Evolutionary conservation across 148 eudicot genomes (phyloP), one percentile per base, ranked within the genome.

Genomic region (Chenopodium suecicum): DNA sequence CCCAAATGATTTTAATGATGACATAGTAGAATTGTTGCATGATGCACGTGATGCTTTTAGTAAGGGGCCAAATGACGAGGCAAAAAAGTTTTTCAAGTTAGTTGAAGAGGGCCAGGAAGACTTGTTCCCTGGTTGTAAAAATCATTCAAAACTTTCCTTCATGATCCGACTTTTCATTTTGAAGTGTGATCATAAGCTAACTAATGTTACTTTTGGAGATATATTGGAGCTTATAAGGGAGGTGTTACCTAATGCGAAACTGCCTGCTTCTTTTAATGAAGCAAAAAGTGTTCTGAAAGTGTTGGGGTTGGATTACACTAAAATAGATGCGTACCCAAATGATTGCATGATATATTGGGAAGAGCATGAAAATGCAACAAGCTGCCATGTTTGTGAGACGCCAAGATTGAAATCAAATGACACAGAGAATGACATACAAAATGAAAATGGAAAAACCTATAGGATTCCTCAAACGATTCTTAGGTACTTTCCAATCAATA

Each of bases 321-420:
- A 71, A 14, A 71, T 34, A 41, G 74, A 76, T 56, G 62, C 62
- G 16, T 71, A 17, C 29, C 75, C 54, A 1, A 71, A 20, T 22
- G 52, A 44, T 71, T 71, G 54, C 25, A 71, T 71, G 75, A 7
- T 71, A 10, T 71, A 71, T 44, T 37, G 75, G 75, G 44, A 48
- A 22, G 47, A 71, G 4, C 17, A 56, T 11, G 62, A 16, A 56
- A 56, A 56, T 56, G 62, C 62, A 16, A 75, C 44, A 27, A 58
- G 65, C 10, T 74, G 64, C 52, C 77, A 74, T 74, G 64, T 25
- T 11, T 74, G 77, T 52, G 14, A 29, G 19, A 4, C 64, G 27
- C 52, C 37, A 22, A 52, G 77, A 32, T 74, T 46, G 77, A 74
- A 75, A 31, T 27, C 65, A 29, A 41, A 19, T 1, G 25, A 75